Conservation (phyloP, 768 basidiomycete species). For the Pleurotus citrinopileatus region DNA sequence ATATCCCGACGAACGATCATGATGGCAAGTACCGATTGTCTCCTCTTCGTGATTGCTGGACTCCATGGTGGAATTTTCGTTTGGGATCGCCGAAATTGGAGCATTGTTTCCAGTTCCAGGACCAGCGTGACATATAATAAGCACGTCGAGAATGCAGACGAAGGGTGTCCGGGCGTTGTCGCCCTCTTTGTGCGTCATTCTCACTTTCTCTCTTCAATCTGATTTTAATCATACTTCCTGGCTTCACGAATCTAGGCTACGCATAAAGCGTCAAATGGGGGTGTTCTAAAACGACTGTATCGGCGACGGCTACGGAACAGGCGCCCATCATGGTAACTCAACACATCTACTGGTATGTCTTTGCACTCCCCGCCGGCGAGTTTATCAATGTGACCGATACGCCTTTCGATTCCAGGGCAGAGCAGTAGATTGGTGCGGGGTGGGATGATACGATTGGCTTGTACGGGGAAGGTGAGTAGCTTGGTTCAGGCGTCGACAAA, state of each 20-base stretch:
- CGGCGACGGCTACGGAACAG: constrained; percentile 45
- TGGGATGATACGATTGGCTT: constrained; percentile 31
- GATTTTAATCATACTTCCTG: background rate
- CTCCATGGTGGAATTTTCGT: constrained; percentile 56
- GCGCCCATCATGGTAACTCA: constrained; percentile 59
- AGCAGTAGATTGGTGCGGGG: constrained; percentile 26
- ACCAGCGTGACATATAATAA: constrained; percentile 53
- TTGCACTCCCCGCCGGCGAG: constrained; percentile 37
- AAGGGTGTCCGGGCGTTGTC: constrained; percentile 54
- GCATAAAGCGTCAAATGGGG: constrained; percentile 42
- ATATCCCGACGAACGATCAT: constrained; percentile 49
- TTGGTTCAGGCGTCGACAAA: too few relatives aligned
- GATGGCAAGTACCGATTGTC: constrained; percentile 34
- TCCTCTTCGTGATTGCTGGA: too few relatives aligned
- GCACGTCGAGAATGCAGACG: constrained; percentile 47
- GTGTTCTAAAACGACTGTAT: constrained; percentile 40
- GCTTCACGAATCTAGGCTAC: constrained; percentile 35
- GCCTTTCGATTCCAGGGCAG: constrained; percentile 40
- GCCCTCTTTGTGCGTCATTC: constrained; percentile 39
- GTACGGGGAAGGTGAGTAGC: constrained; percentile 23
- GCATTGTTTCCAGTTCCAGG: constrained; percentile 34
- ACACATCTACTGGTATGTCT: constrained; percentile 47
- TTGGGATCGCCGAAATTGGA: constrained; percentile 60
- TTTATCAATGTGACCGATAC: constrained; percentile 31
- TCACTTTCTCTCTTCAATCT: background rate